Evolutionary conservation across 805 yeast species (phyloP).

Genomic region (Starmerella kuoi): DNA sequence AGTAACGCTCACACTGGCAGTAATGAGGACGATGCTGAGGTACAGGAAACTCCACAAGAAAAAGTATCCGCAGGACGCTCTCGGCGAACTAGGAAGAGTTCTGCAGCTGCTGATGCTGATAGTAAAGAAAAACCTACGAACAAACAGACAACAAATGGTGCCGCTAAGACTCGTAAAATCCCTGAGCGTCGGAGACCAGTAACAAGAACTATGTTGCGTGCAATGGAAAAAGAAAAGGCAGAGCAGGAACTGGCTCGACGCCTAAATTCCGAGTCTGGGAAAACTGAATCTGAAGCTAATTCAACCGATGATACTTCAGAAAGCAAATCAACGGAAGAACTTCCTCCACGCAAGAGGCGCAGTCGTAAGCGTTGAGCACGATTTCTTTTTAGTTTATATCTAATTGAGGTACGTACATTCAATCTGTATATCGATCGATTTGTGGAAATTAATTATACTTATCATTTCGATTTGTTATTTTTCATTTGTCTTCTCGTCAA

Average conservation of each 20-base stretch:
- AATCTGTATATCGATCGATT: too few species aligned
- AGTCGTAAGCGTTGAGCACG: background rate
- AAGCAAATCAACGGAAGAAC: background rate
- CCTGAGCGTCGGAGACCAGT: slow-evolving; percentile 1
- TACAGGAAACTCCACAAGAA: background rate
- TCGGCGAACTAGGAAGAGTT: background rate
- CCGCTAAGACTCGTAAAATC: background rate
- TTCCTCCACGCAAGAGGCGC: background rate
- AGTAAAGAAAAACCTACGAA: background rate
- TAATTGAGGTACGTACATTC: too few species aligned
- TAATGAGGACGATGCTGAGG: background rate
- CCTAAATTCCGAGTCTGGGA: too few species aligned
- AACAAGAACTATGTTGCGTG: slow-evolving; percentile 2
- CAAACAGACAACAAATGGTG: background rate
- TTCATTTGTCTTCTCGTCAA: too few species aligned
- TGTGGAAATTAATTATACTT: too few species aligned
- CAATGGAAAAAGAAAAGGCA: background rate
- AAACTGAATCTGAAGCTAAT: too few species aligned
- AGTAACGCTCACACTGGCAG: background rate
- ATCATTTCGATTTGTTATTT: too few species aligned
- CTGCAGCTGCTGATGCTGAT: too few species aligned
- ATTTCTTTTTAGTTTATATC: background rate
- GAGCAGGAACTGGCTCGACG: too few species aligned
- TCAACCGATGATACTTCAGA: background rate
- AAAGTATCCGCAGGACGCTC: background rate